Evolutionary conservation across 306 rosid species (phyloP), one percentile per base, ranked within the genome.

Genomic region (Rosa rugosa): DNA sequence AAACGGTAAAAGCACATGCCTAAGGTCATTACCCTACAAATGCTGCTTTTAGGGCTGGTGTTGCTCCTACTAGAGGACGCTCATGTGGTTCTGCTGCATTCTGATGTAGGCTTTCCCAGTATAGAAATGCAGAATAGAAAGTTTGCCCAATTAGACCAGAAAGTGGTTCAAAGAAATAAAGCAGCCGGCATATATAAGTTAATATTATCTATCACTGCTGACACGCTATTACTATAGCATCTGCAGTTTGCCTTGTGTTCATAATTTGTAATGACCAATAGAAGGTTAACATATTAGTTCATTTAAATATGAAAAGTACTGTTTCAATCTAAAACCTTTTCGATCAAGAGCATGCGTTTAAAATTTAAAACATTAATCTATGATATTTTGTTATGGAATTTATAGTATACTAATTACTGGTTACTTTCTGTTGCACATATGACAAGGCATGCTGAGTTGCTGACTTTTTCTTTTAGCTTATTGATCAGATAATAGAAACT

Each of bases 1-100:
- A 85, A 81, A 73, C 45, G 81, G 77, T 70, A 60, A 71, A 81
- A 84, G 86, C 23, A 38, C 9, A n/a, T 57, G 36, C 49, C n/a
- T 56, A 64, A 45, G 78, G 34, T 69, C 66, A 71, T 72, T 57
- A 64, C 68, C 79, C 74, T 68, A 53, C 59, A 80, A 84, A 77
- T 77, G 53, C 75, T 54, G 63, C 57, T 11, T 67, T 82, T n/a
- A 14, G 71, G 75, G 75, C 22, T 27, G 23, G 4, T 64, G n/a
- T 6, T 18, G 20, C 34, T 46, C 72, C 59, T 63, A 13, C 14
- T 22, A 8, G 50, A 13, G 40, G 80, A 23, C 72, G 57, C 47
- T 77, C 69, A 63, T 47, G 63, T 56, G 54, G 76, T 20, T 69
- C n/a, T 46, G 71, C 7, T 31, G 80, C 25, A 17, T 42, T 36